These are phyloP conservation scores for Schwanniomyces sp. DNA, from an alignment of 805 yeast genomes.

Conservation along the genomic window DNA sequence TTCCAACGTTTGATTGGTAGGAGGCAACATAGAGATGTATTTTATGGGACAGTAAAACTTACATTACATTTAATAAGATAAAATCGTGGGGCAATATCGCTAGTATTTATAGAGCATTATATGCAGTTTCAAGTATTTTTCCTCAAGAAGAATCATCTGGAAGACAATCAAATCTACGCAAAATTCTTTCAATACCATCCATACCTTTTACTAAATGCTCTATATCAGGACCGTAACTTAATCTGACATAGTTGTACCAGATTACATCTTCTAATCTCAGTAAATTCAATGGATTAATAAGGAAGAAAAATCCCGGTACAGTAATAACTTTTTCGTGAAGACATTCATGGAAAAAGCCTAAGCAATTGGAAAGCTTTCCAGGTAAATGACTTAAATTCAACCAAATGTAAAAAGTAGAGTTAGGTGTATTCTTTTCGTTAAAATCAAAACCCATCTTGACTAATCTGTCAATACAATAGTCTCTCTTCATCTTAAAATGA, in stretches of 20 bases:
- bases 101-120: not conserved
- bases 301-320: conserved; percentile 64
- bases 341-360: conserved; percentile 65
- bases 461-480: conserved; percentile 50
- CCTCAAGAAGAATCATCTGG: conserved; percentile 22
- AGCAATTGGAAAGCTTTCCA: conserved; percentile 54
- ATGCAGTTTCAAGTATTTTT: not conserved
- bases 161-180: conserved; percentile 42
- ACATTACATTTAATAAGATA: not conserved
- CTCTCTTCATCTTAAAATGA: conserved; percentile 58
- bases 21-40: not conserved
- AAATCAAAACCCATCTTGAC: conserved; percentile 54
- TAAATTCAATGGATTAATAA: conserved; percentile 54
- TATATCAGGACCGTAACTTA: conserved; percentile 61
- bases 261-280: conserved; percentile 51
- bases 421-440: conserved; percentile 44
- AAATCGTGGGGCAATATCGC: not conserved
- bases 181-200: conserved; percentile 58
- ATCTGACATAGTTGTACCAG: conserved; percentile 58
- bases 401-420: conserved; percentile 62
- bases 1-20: not conserved
- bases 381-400: conserved; percentile 56
- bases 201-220: conserved; percentile 51
- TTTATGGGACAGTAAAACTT: not conserved
- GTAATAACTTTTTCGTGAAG: conserved; percentile 58